Conservation (phyloP, 129 eudicot species). For the Tagetes erecta region DNA sequence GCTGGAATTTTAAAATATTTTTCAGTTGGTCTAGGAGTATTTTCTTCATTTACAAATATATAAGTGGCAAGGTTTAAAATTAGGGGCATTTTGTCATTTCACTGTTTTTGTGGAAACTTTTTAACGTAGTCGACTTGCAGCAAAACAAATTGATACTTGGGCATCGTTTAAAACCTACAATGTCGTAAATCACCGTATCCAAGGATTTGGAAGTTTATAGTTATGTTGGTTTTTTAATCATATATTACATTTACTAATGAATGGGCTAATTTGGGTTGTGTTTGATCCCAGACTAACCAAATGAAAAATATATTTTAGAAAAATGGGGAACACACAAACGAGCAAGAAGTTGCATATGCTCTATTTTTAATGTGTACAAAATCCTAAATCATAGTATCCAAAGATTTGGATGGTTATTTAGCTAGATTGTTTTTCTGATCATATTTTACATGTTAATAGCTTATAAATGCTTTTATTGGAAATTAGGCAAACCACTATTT, state of each 20-base stretch:
- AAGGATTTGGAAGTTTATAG: too few species aligned
- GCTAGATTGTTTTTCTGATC: neutral
- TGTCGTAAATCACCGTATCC: too few species aligned
- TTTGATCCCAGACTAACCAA: neutral
- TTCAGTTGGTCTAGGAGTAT: neutral
- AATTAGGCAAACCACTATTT: neutral
- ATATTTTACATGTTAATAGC: neutral
- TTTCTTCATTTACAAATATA: neutral
- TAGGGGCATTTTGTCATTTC: conserved; percentile 7
- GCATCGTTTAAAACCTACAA: too few species aligned
- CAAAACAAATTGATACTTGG: neutral
- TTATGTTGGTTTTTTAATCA: too few species aligned
- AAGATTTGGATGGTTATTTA: neutral
- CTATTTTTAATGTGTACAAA: too few species aligned
- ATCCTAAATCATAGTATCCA: neutral
- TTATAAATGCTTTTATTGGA: neutral
- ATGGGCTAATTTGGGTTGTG: neutral
- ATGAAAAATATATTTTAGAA: neutral
- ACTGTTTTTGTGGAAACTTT: too few species aligned
- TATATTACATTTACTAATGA: neutral
- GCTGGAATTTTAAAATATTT: neutral
- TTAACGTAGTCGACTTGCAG: too few species aligned
- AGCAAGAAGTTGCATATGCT: neutral
- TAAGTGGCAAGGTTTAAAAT: neutral
- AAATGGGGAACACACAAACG: neutral